These are phyloP conservation scores for Boletus eberwhitei DNA, from an alignment of 768 basidiomycete species.

Conservation along the genomic window DNA sequence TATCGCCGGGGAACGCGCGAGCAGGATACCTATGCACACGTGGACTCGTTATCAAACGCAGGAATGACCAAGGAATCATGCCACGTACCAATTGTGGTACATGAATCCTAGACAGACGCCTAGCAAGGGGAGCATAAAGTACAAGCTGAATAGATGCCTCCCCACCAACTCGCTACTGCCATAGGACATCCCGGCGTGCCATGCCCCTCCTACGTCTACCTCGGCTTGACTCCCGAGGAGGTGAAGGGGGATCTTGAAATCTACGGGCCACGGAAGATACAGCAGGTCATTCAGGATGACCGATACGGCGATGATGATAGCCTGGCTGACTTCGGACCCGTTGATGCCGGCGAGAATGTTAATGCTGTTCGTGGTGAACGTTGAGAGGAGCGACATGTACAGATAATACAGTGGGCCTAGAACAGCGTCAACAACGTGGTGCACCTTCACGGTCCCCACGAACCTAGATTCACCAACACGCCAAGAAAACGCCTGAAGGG, in stretches of 20 bases:
- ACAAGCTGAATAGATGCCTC: conserved; percentile 91
- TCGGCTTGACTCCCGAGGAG: conserved; percentile 64
- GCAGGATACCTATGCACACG: conserved; percentile 83
- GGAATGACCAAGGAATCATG: background rate
- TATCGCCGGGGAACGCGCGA: conserved; percentile 92
- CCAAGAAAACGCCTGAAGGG: conserved; percentile 72
- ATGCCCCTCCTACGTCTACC: conserved; percentile 72
- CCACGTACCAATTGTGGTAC: conserved; percentile 90
- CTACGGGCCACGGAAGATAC: conserved; percentile 87
- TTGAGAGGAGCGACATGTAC: conserved; percentile 95
- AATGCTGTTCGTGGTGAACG: conserved; percentile 96
- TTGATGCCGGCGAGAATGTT: conserved; percentile 99
- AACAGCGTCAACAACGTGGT: conserved; percentile 3
- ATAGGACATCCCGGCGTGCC: conserved; percentile 81
- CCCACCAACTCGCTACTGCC: conserved; percentile 86
- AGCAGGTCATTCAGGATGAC: conserved; percentile 90
- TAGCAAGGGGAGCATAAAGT: conserved; percentile 94
- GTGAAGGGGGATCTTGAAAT: conserved; percentile 68
- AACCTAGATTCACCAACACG: conserved; percentile 84
- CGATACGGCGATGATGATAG: conserved; percentile 86
- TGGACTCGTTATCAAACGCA: background rate
- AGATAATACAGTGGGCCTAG: conserved; percentile 91
- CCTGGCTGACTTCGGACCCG: conserved; percentile 92
- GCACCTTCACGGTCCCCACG: conserved; percentile 32
- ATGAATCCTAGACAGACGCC: conserved; percentile 88